Conservation (phyloP, 1,139 yeast species). For the Magnusiomyces paraingens region DNA sequence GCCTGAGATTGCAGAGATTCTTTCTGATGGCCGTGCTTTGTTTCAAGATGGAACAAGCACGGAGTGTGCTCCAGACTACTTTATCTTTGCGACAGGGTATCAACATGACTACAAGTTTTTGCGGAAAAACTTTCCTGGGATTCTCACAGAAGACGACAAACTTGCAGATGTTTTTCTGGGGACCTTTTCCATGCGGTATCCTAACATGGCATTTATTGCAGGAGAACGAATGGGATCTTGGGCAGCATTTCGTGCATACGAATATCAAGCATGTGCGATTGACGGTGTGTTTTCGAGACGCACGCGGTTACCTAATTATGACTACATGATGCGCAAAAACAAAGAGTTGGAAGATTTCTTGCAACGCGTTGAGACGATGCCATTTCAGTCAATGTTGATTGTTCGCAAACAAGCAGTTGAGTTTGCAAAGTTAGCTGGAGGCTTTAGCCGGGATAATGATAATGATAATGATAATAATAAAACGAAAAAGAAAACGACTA, state of each 20-base stretch:
- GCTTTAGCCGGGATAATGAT: background rate
- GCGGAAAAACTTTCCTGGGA: background rate
- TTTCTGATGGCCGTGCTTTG: background rate
- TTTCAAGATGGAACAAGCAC: background rate
- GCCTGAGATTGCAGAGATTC: background rate
- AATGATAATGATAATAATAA: background rate
- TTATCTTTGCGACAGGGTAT: background rate
- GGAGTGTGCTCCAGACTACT: background rate
- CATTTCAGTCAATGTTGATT: slow-evolving; percentile 1
- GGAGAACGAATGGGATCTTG: background rate
- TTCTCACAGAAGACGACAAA: background rate
- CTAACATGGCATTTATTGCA: background rate
- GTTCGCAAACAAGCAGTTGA: slow-evolving; percentile 1
- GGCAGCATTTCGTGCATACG: background rate
- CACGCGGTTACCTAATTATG: background rate
- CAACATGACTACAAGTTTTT: slow-evolving; percentile 2
- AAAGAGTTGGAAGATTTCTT: background rate
- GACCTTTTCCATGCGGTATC: background rate
- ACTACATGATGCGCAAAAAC: background rate
- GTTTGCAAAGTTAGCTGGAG: background rate
- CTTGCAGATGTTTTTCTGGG: background rate
- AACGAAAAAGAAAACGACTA: too few species aligned
- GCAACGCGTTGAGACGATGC: background rate
- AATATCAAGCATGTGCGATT: slow-evolving; percentile 1
- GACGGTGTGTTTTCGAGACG: background rate